These are phyloP conservation scores for Sarcocystis neurona DNA, from an alignment of 169 alveolate genomes.

Conservation along the genomic window DNA sequence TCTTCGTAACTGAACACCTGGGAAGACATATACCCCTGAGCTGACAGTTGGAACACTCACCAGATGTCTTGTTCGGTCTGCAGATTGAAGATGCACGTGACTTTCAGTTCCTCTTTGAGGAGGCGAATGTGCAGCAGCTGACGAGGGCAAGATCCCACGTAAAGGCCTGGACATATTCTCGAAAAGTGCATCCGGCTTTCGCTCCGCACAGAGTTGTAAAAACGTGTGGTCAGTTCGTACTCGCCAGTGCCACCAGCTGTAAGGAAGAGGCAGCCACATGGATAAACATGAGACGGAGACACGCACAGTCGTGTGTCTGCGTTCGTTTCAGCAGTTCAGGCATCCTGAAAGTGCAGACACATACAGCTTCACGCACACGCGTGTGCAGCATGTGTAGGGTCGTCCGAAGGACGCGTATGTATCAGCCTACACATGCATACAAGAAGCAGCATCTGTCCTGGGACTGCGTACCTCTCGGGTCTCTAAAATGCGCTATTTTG, in stretches of 20 bases:
- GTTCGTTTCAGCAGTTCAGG: no score
- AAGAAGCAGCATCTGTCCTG: no score
- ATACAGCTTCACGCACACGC: no score
- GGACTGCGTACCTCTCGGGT: slow-evolving; percentile 46
- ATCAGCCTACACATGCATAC: no score
- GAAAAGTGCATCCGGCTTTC: slow-evolving; percentile 60
- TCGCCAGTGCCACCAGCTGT: slow-evolving; percentile 35
- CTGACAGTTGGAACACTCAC: slow-evolving; percentile 24
- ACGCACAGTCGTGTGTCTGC: no score
- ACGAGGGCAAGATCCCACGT: slow-evolving; percentile 61
- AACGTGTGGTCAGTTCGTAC: slow-evolving; percentile 46
- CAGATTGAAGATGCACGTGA: slow-evolving; percentile 37
- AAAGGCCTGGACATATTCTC: slow-evolving; percentile 43
- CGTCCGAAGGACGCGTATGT: no score
- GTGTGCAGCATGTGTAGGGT: no score
- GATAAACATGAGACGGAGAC: neutral
- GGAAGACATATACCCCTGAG: neutral
- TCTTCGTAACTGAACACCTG: no score
- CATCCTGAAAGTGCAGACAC: no score
- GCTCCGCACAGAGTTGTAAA: slow-evolving; percentile 46
- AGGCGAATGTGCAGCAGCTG: slow-evolving; percentile 52
- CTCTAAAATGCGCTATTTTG: slow-evolving; percentile 54
- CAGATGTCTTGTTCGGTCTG: slow-evolving; percentile 44
- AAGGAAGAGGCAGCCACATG: neutral
- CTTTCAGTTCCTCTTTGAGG: slow-evolving; percentile 52